phyloP scores from a whole-genome alignment of 257 asterid genomes.

The Lithospermum erythrorhizon region DNA sequence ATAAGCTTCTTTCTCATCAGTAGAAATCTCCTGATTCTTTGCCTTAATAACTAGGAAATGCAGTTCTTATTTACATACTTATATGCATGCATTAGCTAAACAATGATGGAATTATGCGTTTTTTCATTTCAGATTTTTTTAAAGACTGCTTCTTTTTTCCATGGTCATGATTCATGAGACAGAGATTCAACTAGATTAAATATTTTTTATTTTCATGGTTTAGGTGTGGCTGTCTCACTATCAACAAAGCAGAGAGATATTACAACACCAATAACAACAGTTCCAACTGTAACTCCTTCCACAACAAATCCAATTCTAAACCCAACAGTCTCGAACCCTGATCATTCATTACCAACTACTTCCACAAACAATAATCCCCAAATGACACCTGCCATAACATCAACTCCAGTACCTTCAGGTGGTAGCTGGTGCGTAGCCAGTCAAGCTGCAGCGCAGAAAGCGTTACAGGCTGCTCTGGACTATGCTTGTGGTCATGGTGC shows the following conservation, averaged over 20 bases:
- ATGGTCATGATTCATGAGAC: too few relatives aligned
- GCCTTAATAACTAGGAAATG: conserved; percentile 5
- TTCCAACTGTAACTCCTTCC: conserved; percentile 39
- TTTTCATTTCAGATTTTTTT: too few relatives aligned
- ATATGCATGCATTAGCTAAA: too few relatives aligned
- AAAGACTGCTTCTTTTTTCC: too few relatives aligned
- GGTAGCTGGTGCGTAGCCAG: conserved; percentile 80
- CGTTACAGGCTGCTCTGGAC: conserved; percentile 55
- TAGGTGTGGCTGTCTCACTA: conserved; percentile 9
- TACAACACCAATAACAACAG: conserved; percentile 57
- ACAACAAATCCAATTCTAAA: conserved; percentile 27
- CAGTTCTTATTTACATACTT: conserved; percentile 1
- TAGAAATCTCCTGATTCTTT: too few relatives aligned
- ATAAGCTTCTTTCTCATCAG: too few relatives aligned
- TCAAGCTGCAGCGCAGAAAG: conserved; percentile 36
- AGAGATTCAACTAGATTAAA: too few relatives aligned
- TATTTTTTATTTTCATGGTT: background rate
- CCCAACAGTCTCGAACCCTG: conserved; percentile 45
- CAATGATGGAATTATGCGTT: too few relatives aligned
- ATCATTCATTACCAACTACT: conserved; percentile 28
- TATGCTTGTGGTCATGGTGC: conserved; percentile 64
- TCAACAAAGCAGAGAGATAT: conserved; percentile 40
- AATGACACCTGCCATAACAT: conserved; percentile 30
- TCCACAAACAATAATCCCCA: conserved; percentile 20
- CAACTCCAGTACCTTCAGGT: conserved; percentile 25